Evolutionary conservation across 768 basidiomycete genomes (phyloP).

Genomic region (Auriscalpium orientale): DNA sequence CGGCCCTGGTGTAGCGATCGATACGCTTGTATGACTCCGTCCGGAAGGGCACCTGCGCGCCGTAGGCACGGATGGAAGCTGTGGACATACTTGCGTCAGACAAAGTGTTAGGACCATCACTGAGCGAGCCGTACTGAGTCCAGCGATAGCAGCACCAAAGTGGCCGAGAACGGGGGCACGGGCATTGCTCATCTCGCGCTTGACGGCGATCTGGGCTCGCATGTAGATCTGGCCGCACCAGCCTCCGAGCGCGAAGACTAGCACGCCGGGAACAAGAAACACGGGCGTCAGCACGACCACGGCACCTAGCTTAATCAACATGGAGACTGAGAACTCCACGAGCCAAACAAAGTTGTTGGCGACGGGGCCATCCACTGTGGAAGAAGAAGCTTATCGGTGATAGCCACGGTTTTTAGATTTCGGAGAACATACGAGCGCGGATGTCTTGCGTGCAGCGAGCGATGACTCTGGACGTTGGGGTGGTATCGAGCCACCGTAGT

Average conservation of each 20-base stretch:
- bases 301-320: slow-evolving; percentile 28
- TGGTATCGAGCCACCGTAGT: slow-evolving; percentile 41
- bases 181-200: slow-evolving; percentile 47
- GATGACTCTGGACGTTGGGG: slow-evolving; percentile 52
- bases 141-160: slow-evolving; percentile 45
- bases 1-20: slow-evolving; percentile 36
- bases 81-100: neutral
- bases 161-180: slow-evolving; percentile 42
- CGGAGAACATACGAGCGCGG: slow-evolving; percentile 20
- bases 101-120: neutral
- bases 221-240: slow-evolving; percentile 44
- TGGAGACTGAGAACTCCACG: slow-evolving; percentile 23
- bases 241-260: slow-evolving; percentile 30
- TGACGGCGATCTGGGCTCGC: slow-evolving; percentile 46
- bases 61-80: slow-evolving; percentile 49
- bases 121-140: slow-evolving; percentile 28
- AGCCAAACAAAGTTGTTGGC: slow-evolving; percentile 19
- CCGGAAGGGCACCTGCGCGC: slow-evolving; percentile 38
- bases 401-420: too few relatives aligned
- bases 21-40: slow-evolving; percentile 37
- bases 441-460: slow-evolving; percentile 64
- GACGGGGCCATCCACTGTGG: slow-evolving; percentile 29
- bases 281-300: slow-evolving; percentile 26
- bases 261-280: slow-evolving; percentile 32
- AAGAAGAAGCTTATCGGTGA: neutral